Base-by-base conservation (phyloP, 129 eudicot genomes). In the Artemisia tridentata region DNA sequence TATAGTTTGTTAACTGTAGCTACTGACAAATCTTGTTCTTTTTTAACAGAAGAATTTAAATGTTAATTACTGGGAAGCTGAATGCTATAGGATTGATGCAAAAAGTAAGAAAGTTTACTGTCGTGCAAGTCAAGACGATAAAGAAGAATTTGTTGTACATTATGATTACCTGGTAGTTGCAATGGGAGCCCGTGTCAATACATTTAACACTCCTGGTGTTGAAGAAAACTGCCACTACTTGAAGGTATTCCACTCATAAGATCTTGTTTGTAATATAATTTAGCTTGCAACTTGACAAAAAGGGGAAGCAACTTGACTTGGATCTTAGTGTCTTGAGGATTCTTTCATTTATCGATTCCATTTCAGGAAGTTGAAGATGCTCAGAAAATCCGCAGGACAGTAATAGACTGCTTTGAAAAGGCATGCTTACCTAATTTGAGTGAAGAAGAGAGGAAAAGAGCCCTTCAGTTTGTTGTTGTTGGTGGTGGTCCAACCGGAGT, bases 401-500 rank as follows among this genome's bases (percentile, higher is more conserved):
- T 90, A 52, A 78, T 90, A 67, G 95, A 90, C 71, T 87, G 97
- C 76, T 90, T 90, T 75, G 97, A 90, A 60, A 90, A 75, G 74
- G 97, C 97, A 13, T 81, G 87, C 72, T 75, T 90, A 64, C 97
- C 97, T 65, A 85, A 58, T 75, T 76, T 90, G 54, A 87, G 76
- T 77, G 91, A 87, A 57, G 97, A 90, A 65, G 97, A 90, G 83
- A 87, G 84, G 75, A 79, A 71, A 69, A 75, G 77, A 65, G 67
- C 81, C 63, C 97, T 90, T 78, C 86, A 85, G 78, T 90, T 90
- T 81, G 97, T 90, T 62, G 75, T 90, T 70, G 97, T 90, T 72
- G 97, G 97, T 77, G 97, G 97, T 31, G 97, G 97, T 21, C 97
- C 97, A 62, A 87, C 91, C 6, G 97, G 97, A 65, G 97, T 90